Conservation (phyloP, 257 asterid species). For the Pogostemon cablin region DNA sequence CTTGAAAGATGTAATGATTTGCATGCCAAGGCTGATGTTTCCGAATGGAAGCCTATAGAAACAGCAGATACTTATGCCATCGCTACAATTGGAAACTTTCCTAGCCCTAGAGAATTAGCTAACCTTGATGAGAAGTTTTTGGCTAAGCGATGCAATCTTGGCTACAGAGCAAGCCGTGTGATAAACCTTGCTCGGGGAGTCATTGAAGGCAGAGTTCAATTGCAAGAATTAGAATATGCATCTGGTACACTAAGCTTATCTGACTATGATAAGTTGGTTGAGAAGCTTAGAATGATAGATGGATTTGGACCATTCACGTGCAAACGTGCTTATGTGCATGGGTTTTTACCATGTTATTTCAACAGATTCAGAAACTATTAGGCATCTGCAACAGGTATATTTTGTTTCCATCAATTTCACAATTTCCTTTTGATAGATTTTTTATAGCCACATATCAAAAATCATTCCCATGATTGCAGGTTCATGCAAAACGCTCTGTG, state of each 20-base stretch:
- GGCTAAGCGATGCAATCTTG: slow-evolving; percentile 69
- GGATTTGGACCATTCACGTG: slow-evolving; percentile 91
- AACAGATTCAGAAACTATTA: slow-evolving; percentile 80
- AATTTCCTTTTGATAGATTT: background rate
- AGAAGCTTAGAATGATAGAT: slow-evolving; percentile 63
- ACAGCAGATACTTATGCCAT: slow-evolving; percentile 17
- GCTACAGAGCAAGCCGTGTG: slow-evolving; percentile 80
- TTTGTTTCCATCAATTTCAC: background rate
- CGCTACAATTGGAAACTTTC: slow-evolving; percentile 60
- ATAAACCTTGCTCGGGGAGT: slow-evolving; percentile 67
- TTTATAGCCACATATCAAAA: background rate
- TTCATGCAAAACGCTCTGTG: slow-evolving; percentile 57
- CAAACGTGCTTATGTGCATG: slow-evolving; percentile 87
- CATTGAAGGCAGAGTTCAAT: slow-evolving; percentile 55
- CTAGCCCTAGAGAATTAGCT: slow-evolving; percentile 70
- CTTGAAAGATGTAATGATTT: slow-evolving; percentile 22
- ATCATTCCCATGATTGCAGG: slow-evolving; percentile 46
- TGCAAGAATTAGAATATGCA: slow-evolving; percentile 57
- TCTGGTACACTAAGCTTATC: slow-evolving; percentile 40
- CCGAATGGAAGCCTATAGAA: slow-evolving; percentile 30
- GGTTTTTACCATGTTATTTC: slow-evolving; percentile 88
- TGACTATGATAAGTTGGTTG: slow-evolving; percentile 52
- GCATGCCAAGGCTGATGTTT: slow-evolving; percentile 21
- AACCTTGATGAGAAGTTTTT: slow-evolving; percentile 54
- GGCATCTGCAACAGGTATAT: slow-evolving; percentile 81